Conservation (phyloP, 169 alveolate genomes). For the Plasmodium coatneyi region DNA sequence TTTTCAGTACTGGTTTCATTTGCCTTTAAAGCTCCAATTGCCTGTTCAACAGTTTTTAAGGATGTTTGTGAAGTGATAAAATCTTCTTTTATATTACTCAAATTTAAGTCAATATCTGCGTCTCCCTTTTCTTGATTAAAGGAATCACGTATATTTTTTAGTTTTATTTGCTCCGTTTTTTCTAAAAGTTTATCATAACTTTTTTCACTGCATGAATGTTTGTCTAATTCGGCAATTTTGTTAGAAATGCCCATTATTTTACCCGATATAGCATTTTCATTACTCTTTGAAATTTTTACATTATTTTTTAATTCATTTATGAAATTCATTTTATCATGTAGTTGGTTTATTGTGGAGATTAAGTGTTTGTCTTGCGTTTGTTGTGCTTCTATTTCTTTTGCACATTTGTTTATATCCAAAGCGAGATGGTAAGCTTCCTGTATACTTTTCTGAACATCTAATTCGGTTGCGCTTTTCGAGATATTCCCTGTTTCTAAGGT, state of each 20-base stretch:
- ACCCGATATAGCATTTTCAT: not conserved
- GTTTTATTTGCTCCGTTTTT: not conserved
- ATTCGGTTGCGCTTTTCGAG: not conserved
- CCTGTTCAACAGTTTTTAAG: not conserved
- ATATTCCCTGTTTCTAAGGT: not conserved
- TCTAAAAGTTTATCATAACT: constrained; percentile 9
- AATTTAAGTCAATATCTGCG: not conserved
- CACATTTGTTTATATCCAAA: not conserved
- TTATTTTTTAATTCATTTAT: constrained; percentile 1
- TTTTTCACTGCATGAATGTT: not conserved
- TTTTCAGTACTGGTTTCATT: not conserved
- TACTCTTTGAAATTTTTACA: not conserved
- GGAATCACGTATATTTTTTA: not conserved
- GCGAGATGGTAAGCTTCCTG: not conserved
- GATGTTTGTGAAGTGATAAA: not conserved
- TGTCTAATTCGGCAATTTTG: not conserved
- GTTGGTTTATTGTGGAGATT: not conserved
- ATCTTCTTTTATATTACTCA: not conserved
- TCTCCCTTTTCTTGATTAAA: not conserved
- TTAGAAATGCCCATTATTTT: not conserved
- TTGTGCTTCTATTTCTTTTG: not conserved
- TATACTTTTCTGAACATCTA: not conserved
- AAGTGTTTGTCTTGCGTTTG: not conserved
- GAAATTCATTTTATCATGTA: not conserved
- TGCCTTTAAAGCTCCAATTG: not conserved